Evolutionary conservation across 2,329 filamentous ascomycete species (phyloP).

Genomic region (Shiraia sp.): DNA sequence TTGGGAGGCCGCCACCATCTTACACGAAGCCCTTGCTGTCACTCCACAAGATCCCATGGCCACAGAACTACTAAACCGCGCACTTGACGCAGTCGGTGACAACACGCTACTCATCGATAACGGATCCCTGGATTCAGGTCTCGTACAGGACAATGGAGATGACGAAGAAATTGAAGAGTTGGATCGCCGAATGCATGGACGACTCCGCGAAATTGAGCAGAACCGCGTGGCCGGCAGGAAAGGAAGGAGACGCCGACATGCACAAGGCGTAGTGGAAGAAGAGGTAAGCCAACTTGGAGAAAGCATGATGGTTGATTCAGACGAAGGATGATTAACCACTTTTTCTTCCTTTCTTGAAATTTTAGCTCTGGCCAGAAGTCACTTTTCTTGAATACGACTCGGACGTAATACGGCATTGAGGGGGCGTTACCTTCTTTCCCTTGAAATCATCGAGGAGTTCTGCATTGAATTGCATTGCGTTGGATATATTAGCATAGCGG

Average conservation of each 20-base stretch:
- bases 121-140: conserved; percentile 1
- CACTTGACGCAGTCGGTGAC: conserved; percentile 53
- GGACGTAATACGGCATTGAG: no score
- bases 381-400: no score
- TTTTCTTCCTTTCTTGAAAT: no score
- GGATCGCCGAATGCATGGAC: conserved; percentile 57
- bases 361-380: no score
- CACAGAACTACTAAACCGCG: conserved; percentile 75
- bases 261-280: conserved; percentile 51
- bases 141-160: conserved; percentile 12
- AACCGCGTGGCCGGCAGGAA: conserved; percentile 59
- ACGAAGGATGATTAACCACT: conserved; percentile 36
- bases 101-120: conserved; percentile 15
- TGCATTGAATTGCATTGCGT: no score
- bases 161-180: conserved; percentile 53
- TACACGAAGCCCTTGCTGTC: conserved; percentile 84
- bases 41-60: conserved; percentile 80
- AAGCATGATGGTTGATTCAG: conserved; percentile 62
- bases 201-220: conserved; percentile 53
- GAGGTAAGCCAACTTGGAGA: conserved; percentile 48
- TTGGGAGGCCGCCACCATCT: conserved; percentile 76
- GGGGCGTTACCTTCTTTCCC: no score
- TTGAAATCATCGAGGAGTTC: no score
- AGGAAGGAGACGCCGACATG: conserved; percentile 52
- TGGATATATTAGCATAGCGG: no score